Conservation (phyloP, 495 filamentous ascomycete species). For the Aspergillus carlsbadensis region DNA sequence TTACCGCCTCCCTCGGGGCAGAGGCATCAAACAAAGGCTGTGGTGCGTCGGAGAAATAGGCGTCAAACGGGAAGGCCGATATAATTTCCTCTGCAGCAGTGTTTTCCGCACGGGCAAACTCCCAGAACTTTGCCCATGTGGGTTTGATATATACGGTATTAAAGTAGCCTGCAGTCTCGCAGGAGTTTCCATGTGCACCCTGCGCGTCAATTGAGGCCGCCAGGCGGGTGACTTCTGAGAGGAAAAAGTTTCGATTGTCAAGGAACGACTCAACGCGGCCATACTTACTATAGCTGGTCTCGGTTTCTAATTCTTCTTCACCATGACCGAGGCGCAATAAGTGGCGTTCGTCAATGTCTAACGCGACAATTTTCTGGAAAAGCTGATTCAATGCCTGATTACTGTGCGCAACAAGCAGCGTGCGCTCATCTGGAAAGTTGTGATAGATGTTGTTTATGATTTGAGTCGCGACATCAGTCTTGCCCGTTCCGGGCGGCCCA, state of each 20-base stretch:
- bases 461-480: constrained; percentile 97
- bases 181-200: constrained; percentile 89
- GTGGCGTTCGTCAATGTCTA: constrained; percentile 96
- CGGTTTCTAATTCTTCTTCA: constrained; percentile 87
- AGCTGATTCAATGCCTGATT: constrained; percentile 98
- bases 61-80: constrained; percentile 82
- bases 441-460: constrained; percentile 99
- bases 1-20: constrained; percentile 59
- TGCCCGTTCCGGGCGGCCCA: constrained; percentile 93
- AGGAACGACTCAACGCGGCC: constrained; percentile 95
- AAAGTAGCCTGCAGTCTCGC: constrained; percentile 97
- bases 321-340: constrained; percentile 90
- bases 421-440: constrained; percentile 91
- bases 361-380: constrained; percentile 94
- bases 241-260: constrained; percentile 75
- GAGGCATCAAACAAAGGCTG: constrained; percentile 74
- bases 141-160: constrained; percentile 87
- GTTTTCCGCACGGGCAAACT: constrained; percentile 51
- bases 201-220: constrained; percentile 80
- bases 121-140: constrained; percentile 83
- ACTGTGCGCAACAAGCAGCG: constrained; percentile 91
- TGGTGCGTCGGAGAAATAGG: constrained; percentile 85
- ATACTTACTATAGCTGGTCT: constrained; percentile 88
- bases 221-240: constrained; percentile 83
- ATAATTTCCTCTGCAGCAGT: constrained; percentile 60